Conservation (phyloP, 345 rosid species). For the Aethionema arabicum region DNA sequence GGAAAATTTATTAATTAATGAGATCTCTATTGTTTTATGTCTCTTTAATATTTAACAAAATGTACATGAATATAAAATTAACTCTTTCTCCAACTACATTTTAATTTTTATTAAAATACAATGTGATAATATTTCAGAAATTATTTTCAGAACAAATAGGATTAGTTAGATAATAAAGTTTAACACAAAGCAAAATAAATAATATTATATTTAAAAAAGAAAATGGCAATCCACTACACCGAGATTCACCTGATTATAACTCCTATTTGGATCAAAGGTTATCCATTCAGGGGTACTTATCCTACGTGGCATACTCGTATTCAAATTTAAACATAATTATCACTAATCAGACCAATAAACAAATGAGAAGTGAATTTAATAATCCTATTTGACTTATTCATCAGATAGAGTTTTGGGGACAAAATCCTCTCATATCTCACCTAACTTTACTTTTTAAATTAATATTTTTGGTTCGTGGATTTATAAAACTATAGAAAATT, state of each 20-base stretch:
- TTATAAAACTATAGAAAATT: background rate
- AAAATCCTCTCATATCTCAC: constrained; percentile 17
- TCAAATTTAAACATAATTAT: constrained; percentile 11
- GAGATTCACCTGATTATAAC: background rate
- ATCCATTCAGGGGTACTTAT: constrained; percentile 19
- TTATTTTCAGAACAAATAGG: too few species aligned
- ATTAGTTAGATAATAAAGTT: too few species aligned
- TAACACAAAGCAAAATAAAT: too few species aligned
- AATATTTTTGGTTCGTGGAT: background rate
- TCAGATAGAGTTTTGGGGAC: constrained; percentile 3
- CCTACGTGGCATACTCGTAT: constrained; percentile 5
- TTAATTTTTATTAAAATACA: too few species aligned
- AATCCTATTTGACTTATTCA: constrained; percentile 1
- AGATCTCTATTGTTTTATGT: too few species aligned
- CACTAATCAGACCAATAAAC: constrained; percentile 14
- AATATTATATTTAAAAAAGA: too few species aligned
- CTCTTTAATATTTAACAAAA: too few species aligned
- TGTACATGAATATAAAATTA: too few species aligned
- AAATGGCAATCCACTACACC: background rate
- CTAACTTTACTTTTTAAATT: background rate
- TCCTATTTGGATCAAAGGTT: constrained; percentile 15
- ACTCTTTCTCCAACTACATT: too few species aligned
- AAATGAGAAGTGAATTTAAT: constrained; percentile 1
- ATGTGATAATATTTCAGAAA: too few species aligned
- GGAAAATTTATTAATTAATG: too few species aligned